phyloP scores from a whole-genome alignment of 176 grass and related monocot genomes.

The Phyllostachys edulis region DNA sequence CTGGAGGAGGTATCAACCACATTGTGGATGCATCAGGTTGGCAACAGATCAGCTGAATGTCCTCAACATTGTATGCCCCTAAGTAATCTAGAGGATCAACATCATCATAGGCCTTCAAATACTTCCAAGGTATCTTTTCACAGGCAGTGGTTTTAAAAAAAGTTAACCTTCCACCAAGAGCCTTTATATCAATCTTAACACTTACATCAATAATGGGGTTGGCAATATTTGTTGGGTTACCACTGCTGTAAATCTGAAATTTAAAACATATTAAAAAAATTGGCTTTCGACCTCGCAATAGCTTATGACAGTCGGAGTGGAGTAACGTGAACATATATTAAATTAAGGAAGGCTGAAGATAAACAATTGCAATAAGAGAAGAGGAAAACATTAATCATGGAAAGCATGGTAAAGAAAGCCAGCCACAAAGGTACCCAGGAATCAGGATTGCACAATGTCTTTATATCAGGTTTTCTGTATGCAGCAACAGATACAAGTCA shows the following conservation, averaged over 20 bases:
- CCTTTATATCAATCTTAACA: conserved; percentile 95
- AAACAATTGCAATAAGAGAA: conserved; percentile 16
- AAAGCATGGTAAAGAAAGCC: no score
- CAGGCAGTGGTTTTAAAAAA: conserved; percentile 81
- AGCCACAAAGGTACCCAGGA: no score
- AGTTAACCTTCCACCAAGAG: conserved; percentile 74
- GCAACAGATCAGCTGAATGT: conserved; percentile 97
- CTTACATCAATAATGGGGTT: conserved; percentile 93
- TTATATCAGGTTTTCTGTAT: no score
- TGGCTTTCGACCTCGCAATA: conserved; percentile 20
- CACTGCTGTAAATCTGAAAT: conserved; percentile 97
- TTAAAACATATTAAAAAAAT: conserved; percentile 19
- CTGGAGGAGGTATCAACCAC: conserved; percentile 83
- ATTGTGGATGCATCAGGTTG: conserved; percentile 87
- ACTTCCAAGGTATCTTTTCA: conserved; percentile 79
- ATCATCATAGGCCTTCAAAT: conserved; percentile 48
- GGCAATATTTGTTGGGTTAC: conserved; percentile 98
- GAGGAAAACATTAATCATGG: neutral
- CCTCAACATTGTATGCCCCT: conserved; percentile 79
- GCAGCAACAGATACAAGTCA: no score
- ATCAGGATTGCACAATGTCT: no score
- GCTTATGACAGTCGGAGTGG: neutral
- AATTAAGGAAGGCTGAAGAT: neutral
- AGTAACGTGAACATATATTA: neutral
- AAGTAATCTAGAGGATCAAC: conserved; percentile 76